These are phyloP conservation scores for Tetrahymena thermophila DNA, from an alignment of 73 alveolate species.

Conservation along the genomic window DNA sequence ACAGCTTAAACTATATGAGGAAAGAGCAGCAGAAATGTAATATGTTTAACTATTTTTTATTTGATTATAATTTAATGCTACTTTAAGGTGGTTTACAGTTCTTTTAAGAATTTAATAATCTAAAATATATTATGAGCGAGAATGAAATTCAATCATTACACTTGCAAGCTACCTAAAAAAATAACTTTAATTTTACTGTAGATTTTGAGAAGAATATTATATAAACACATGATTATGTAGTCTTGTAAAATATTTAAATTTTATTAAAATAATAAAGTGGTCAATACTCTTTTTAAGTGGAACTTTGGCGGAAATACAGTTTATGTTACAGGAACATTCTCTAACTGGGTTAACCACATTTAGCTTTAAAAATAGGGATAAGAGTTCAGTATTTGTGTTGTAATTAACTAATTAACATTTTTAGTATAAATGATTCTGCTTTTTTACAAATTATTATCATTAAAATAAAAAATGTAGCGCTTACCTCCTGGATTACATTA, in stretches of 20 bases:
- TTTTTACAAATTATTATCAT: neutral
- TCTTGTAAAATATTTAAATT: neutral
- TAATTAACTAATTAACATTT: neutral
- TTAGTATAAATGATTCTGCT: neutral
- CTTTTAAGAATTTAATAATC: too few relatives aligned
- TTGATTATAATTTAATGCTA: too few relatives aligned
- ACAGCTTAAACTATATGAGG: neutral
- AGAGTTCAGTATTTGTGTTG: slow-evolving; percentile 28
- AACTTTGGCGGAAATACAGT: slow-evolving; percentile 73
- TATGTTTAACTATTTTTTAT: neutral
- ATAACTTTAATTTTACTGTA: neutral
- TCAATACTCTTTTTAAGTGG: slow-evolving; percentile 62
- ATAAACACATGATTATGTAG: neutral
- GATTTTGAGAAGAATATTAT: neutral
- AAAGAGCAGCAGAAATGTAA: neutral
- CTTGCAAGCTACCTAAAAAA: neutral
- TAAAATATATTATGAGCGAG: too few relatives aligned
- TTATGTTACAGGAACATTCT: slow-evolving; percentile 66
- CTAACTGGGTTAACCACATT: slow-evolving; percentile 64
- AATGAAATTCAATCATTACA: too few relatives aligned
- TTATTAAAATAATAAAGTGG: neutral
- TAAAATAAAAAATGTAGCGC: neutral
- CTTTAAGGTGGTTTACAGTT: too few relatives aligned
- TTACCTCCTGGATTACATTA: slow-evolving; percentile 68
- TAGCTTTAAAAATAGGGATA: slow-evolving; percentile 56